Conservation (phyloP, 208 protist genomes). For the Trypanosomatidae sp. region DNA sequence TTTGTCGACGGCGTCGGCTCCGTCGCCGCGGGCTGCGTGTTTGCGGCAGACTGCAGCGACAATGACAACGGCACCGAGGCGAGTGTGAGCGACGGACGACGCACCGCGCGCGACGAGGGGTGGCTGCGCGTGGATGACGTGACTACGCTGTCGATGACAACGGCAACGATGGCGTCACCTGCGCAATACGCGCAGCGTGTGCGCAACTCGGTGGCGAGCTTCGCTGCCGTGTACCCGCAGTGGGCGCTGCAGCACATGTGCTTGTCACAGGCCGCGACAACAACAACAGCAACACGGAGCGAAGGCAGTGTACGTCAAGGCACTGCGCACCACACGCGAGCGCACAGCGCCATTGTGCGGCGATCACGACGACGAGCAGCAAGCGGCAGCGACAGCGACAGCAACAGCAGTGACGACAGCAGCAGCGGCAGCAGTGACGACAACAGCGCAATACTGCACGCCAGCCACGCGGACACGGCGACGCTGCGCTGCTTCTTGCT, state of each 20-base stretch:
- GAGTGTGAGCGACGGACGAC: too few species aligned
- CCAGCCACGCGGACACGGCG: too few species aligned
- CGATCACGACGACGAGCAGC: background rate
- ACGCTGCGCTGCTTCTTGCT: too few species aligned
- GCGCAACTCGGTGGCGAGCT: constrained; percentile 23
- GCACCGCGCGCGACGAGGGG: too few species aligned
- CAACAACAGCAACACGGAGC: background rate
- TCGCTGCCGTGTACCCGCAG: constrained; percentile 29
- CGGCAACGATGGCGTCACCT: too few species aligned
- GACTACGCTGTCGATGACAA: too few species aligned
- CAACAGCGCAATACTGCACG: too few species aligned
- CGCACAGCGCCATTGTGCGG: too few species aligned
- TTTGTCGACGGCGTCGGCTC: constrained; percentile 62
- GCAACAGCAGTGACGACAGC: background rate
- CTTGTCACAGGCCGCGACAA: background rate
- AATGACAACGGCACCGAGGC: too few species aligned
- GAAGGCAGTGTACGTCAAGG: background rate
- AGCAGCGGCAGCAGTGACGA: background rate
- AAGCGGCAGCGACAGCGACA: background rate
- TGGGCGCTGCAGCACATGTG: constrained; percentile 17
- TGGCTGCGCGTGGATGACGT: too few species aligned
- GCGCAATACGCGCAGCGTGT: constrained; percentile 9
- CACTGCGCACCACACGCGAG: too few species aligned
- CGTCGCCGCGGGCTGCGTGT: constrained; percentile 19
- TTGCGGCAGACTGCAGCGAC: background rate